phyloP scores from a whole-genome alignment of 345 rosid species.

The Acer yangbiense region DNA sequence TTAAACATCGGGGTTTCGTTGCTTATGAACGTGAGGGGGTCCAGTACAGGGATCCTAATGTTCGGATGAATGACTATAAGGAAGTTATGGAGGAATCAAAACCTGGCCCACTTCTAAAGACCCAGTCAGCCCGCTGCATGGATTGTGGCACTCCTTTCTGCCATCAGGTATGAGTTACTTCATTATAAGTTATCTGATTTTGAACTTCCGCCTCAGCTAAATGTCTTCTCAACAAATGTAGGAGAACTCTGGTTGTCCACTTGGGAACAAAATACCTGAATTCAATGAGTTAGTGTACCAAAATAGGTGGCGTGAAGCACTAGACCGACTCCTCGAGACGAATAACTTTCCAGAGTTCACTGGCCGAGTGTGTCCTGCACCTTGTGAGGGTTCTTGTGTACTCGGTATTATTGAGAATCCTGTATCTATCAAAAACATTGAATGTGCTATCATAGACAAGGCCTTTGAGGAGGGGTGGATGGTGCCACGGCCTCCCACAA shows the following conservation, averaged over 20 bases:
- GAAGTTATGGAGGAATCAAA: conserved; percentile 87
- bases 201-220: not conserved
- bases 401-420: conserved; percentile 99
- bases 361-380: conserved; percentile 99
- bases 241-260: conserved; percentile 99
- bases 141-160: conserved; percentile 99
- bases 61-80: conserved; percentile 85
- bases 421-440: conserved; percentile 91
- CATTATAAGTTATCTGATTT: not conserved
- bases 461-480: conserved; percentile 99
- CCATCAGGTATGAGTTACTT: conserved; percentile 68
- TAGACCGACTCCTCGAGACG: conserved; percentile 91
- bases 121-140: conserved; percentile 99
- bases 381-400: conserved; percentile 99
- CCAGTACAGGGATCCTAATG: conserved; percentile 84
- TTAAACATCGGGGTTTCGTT: conserved; percentile 83
- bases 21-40: conserved; percentile 94
- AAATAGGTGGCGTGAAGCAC: conserved; percentile 98
- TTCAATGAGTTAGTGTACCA: conserved; percentile 97
- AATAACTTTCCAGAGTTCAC: conserved; percentile 99
- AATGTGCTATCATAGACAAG: conserved; percentile 89
- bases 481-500: conserved; percentile 87
- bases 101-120: conserved; percentile 82
- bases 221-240: conserved; percentile 23
- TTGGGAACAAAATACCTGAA: conserved; percentile 99